phyloP scores from a whole-genome alignment of 352 stramenopile species.

The Halophytophthora polymorphica region DNA sequence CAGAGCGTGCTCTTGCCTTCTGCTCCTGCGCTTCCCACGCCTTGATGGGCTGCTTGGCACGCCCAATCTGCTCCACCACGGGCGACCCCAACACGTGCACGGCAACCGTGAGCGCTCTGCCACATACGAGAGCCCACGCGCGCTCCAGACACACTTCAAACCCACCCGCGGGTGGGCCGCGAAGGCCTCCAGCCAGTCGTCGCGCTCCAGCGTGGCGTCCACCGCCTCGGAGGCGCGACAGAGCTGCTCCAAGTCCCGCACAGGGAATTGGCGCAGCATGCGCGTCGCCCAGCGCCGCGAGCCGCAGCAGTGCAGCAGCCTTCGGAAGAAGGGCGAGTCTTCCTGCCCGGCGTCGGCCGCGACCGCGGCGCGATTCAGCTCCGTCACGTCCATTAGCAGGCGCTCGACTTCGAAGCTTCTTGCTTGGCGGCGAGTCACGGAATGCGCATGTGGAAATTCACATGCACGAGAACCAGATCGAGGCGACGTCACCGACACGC shows the following conservation, averaged over 20 bases:
- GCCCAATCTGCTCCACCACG: slow-evolving; percentile 46
- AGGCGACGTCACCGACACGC: too few species aligned
- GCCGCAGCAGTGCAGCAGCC: slow-evolving; percentile 63
- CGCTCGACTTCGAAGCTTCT: background rate
- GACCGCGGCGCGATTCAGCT: slow-evolving; percentile 40
- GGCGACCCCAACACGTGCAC: background rate
- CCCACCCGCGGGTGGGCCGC: slow-evolving; percentile 55
- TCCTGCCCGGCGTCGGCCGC: slow-evolving; percentile 14
- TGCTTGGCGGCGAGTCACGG: too few species aligned
- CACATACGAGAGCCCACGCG: background rate
- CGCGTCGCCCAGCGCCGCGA: slow-evolving; percentile 44
- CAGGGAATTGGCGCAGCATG: slow-evolving; percentile 39
- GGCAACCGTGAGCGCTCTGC: background rate
- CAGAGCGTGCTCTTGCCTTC: slow-evolving; percentile 24
- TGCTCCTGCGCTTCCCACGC: slow-evolving; percentile 77
- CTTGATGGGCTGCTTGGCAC: slow-evolving; percentile 60
- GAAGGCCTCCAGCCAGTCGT: slow-evolving; percentile 75
- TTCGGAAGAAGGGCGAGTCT: slow-evolving; percentile 28
- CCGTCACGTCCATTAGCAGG: slow-evolving; percentile 22
- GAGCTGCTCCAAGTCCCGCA: slow-evolving; percentile 37
- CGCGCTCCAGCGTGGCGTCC: slow-evolving; percentile 33
- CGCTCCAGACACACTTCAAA: background rate
- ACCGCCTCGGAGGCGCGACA: slow-evolving; percentile 37
- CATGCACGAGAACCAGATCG: too few species aligned
- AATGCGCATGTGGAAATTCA: too few species aligned